Evolutionary conservation across 2,329 filamentous ascomycete species (phyloP), one percentile per base, ranked within the genome.

Genomic region (Paracamarosporium sp.): DNA sequence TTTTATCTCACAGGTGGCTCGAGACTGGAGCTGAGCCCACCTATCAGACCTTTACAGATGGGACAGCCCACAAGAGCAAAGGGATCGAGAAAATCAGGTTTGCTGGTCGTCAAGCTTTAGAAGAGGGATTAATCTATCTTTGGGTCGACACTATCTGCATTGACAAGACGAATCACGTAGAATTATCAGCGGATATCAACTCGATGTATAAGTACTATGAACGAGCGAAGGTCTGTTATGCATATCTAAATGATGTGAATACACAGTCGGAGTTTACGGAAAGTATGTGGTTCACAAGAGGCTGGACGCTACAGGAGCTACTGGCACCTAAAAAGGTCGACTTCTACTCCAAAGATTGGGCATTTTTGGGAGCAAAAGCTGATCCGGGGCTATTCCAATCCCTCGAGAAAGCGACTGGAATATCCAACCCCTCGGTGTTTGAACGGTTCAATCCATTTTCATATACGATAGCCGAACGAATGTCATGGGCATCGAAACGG

Each of bases 61-160:
- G 30, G 1, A 31, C 40, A 4, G 41, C 41, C 22, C 17, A 17
- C 3, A 20, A 5, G 6, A 4, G 25, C 6, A 24, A 36, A 15
- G 33, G 33, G 20, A n/a, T 17, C 12, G n/a, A 30, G n/a, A 40
- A 55, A n/a, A 55, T 41, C 15, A 15, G 24, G n/a, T 22, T 48
- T 3, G n/a, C 17, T 9, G 15, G n/a, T 13, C 1, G 13, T 3
- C 38, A 41, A 43, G 52, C 44, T 17, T 11, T 41, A 1, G 24
- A 33, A 24, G 33, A 53, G 4, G 28, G 38, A 6, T 24, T 53
- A 4, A 1, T 47, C 24, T 58, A 50, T 20, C 8, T 46, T 2
- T 61, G 54, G 60, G 41, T 56, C 5, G 60, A 63, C 27, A 63
- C 61, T 2, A 46, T 55, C 22, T 59, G 61, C 40, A 63, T 62